A percentile compares a stretch with the other conserved stretches of the same genome.
Conservation (phyloP, 2,329 filamentous ascomycete species). For the Endoconidiophora laricicola region DNA sequence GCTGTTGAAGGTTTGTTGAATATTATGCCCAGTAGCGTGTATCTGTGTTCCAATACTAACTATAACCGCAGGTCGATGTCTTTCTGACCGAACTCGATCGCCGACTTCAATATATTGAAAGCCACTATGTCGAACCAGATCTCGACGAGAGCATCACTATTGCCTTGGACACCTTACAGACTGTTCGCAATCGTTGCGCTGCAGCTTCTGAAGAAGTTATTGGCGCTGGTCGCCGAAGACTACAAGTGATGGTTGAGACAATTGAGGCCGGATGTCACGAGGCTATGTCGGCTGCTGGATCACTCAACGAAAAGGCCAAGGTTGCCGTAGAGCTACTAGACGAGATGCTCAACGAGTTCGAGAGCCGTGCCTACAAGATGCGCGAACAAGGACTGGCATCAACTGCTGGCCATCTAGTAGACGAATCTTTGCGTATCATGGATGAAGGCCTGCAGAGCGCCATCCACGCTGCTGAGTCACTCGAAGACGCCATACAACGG, state of each 20-base stretch:
- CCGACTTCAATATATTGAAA: slow-evolving; percentile 74
- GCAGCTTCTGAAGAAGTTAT: slow-evolving; percentile 81
- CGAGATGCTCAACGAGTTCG: slow-evolving; percentile 68
- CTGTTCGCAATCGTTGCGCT: slow-evolving; percentile 75
- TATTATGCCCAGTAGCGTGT: neutral
- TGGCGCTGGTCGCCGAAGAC: slow-evolving; percentile 66
- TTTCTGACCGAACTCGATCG: slow-evolving; percentile 77
- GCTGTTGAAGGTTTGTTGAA: slow-evolving; percentile 33
- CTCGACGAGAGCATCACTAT: slow-evolving; percentile 71
- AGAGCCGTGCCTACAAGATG: slow-evolving; percentile 63
- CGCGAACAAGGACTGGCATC: slow-evolving; percentile 57
- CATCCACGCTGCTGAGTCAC: slow-evolving; percentile 60
- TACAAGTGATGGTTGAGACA: slow-evolving; percentile 83
- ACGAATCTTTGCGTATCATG: slow-evolving; percentile 61
- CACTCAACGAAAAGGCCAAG: slow-evolving; percentile 78
- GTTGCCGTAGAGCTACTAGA: slow-evolving; percentile 79
- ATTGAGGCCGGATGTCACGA: slow-evolving; percentile 78
- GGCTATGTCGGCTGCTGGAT: slow-evolving; percentile 67
- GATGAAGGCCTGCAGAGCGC: slow-evolving; percentile 71
- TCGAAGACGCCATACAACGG: slow-evolving; percentile 71
- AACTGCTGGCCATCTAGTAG: slow-evolving; percentile 54
- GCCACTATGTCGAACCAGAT: slow-evolving; percentile 58
- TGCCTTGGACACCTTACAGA: slow-evolving; percentile 71
- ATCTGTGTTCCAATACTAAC: neutral
- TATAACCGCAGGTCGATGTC: slow-evolving; percentile 43